Conservation (phyloP, 2,329 filamentous ascomycete genomes). For the Trichoderma koningiopsis region DNA sequence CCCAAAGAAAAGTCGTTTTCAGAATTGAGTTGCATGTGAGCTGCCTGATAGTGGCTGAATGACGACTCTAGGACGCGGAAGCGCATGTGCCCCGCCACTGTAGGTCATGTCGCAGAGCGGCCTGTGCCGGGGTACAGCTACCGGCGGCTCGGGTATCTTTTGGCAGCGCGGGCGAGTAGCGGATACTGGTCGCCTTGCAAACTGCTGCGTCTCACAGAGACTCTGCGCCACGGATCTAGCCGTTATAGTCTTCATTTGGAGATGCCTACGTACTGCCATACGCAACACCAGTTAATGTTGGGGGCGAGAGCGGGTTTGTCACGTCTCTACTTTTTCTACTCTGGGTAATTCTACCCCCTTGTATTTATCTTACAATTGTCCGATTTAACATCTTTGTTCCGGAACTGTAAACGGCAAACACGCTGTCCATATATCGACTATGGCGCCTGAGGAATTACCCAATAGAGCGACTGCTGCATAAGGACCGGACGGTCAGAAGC, state of each 20-base stretch:
- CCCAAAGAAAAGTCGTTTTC: neutral
- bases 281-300: neutral
- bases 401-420: neutral
- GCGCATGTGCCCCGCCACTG: conserved; percentile 27
- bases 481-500: neutral
- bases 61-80: conserved; percentile 22
- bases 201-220: neutral
- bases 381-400: too few relatives aligned
- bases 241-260: conserved; percentile 5
- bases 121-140: conserved; percentile 13
- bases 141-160: neutral
- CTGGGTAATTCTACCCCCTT: too few relatives aligned
- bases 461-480: neutral
- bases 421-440: neutral
- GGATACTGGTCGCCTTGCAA: neutral
- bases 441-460: neutral
- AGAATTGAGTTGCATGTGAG: conserved; percentile 26
- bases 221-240: neutral
- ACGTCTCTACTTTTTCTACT: neutral
- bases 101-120: conserved; percentile 2
- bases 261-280: conserved; percentile 25
- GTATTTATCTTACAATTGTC: too few relatives aligned
- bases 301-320: neutral
- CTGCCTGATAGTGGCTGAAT: conserved; percentile 22
- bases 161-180: neutral